These are phyloP conservation scores for Fusarium lyarnte DNA, from an alignment of 2,329 filamentous ascomycete genomes.

Conservation along the genomic window DNA sequence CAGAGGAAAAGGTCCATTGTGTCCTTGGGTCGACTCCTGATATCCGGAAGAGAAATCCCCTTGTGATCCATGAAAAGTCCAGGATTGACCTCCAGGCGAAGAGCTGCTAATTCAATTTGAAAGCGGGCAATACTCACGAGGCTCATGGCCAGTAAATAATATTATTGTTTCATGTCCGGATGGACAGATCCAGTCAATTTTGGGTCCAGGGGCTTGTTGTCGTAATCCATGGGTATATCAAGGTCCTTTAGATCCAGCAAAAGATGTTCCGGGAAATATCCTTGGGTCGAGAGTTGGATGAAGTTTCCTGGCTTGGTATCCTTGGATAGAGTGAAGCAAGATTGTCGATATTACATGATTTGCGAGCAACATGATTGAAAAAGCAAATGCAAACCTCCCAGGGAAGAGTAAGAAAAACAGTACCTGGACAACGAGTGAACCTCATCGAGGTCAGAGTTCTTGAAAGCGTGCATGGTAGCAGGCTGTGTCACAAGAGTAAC, in stretches of 20 bases:
- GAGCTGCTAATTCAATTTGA: constrained; percentile 37
- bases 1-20: constrained; percentile 6
- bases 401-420: constrained; percentile 60
- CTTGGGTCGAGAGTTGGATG: constrained; percentile 17
- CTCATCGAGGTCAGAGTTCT: constrained; percentile 65
- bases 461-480: constrained; percentile 65
- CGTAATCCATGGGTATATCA: constrained; percentile 1
- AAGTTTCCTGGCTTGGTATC: constrained; percentile 32
- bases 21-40: constrained; percentile 36
- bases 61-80: constrained; percentile 29
- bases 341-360: constrained; percentile 43
- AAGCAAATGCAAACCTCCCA: constrained; percentile 54
- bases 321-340: constrained; percentile 40
- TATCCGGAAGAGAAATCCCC: constrained; percentile 36
- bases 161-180: constrained; percentile 47
- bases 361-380: constrained; percentile 42
- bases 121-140: constrained; percentile 53
- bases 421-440: constrained; percentile 71
- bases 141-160: constrained; percentile 34
- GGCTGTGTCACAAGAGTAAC: constrained; percentile 58
- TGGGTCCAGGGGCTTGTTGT: constrained; percentile 12
- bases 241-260: constrained; percentile 15
- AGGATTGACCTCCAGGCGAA: constrained; percentile 36
- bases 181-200: constrained; percentile 44
- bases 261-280: constrained; percentile 25